Conservation (phyloP, 441 rosid species). For the Manihot esculenta region DNA sequence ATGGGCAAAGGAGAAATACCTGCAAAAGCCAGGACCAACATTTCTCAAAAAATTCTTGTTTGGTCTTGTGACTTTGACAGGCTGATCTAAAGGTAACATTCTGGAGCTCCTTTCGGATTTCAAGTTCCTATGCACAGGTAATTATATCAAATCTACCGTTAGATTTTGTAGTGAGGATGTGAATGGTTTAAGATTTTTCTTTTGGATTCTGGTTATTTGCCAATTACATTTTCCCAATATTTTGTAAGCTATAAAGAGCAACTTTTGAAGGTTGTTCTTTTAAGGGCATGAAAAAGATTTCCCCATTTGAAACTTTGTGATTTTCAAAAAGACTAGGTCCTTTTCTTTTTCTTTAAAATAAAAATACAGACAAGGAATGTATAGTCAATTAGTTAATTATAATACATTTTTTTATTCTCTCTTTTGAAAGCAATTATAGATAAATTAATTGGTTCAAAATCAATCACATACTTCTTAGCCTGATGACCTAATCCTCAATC, state of each 20-base stretch:
- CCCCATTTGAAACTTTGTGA: neutral
- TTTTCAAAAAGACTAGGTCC: too few species aligned
- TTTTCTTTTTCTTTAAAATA: too few species aligned
- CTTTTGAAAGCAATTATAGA: too few species aligned
- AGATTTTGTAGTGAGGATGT: conserved; percentile 3
- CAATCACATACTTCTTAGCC: too few species aligned
- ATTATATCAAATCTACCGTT: neutral
- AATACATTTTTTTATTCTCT: too few species aligned
- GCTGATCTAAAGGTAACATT: neutral
- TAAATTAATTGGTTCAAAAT: too few species aligned
- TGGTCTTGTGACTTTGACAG: neutral
- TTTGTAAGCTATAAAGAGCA: conserved; percentile 19
- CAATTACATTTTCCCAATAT: too few species aligned
- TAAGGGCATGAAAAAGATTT: conserved; percentile 12
- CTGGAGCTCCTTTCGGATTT: neutral
- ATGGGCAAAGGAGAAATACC: too few species aligned
- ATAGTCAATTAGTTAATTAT: too few species aligned
- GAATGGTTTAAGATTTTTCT: neutral
- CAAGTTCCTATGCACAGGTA: conserved; percentile 8
- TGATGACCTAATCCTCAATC: too few species aligned
- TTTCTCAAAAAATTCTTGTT: neutral
- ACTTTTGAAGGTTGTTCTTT: conserved; percentile 11
- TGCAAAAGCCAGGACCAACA: too few species aligned
- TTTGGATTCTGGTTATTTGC: conserved; percentile 2
- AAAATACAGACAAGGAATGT: too few species aligned